These are phyloP conservation scores for Panicum virgatum DNA, from an alignment of 202 grass and related monocot genomes.

Conservation along the genomic window DNA sequence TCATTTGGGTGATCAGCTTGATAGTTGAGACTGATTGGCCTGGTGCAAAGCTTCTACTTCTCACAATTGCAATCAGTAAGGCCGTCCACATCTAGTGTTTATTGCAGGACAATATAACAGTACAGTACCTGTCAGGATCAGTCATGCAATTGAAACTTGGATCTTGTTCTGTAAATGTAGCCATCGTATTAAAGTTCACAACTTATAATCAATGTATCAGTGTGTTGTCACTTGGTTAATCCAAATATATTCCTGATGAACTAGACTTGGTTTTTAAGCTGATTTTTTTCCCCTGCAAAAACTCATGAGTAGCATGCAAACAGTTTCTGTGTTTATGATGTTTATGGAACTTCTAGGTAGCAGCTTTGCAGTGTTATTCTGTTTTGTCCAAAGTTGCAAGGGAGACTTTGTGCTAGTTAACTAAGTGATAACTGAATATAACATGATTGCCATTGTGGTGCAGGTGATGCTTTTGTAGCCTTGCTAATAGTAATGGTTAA, in stretches of 20 bases:
- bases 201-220: background rate
- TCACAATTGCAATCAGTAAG: background rate
- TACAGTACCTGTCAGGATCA: background rate
- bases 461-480: conserved; percentile 30
- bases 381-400: background rate
- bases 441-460: conserved; percentile 24
- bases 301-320: background rate
- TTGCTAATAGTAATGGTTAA: conserved; percentile 55
- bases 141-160: background rate
- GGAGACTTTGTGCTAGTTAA: conserved; percentile 1
- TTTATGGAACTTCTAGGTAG: background rate
- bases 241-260: background rate
- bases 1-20: background rate
- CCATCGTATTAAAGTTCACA: background rate
- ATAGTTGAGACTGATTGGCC: background rate
- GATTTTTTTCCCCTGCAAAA: background rate
- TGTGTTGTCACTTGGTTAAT: conserved; percentile 9
- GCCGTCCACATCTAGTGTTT: background rate
- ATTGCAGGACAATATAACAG: background rate
- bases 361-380: background rate
- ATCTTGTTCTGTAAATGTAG: background rate
- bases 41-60: background rate
- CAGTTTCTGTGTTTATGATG: background rate
- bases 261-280: background rate
- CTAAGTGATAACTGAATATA: background rate